These are phyloP conservation scores for Hymenoscyphus linearis DNA, from an alignment of 2,329 filamentous ascomycete genomes.

Conservation along the genomic window DNA sequence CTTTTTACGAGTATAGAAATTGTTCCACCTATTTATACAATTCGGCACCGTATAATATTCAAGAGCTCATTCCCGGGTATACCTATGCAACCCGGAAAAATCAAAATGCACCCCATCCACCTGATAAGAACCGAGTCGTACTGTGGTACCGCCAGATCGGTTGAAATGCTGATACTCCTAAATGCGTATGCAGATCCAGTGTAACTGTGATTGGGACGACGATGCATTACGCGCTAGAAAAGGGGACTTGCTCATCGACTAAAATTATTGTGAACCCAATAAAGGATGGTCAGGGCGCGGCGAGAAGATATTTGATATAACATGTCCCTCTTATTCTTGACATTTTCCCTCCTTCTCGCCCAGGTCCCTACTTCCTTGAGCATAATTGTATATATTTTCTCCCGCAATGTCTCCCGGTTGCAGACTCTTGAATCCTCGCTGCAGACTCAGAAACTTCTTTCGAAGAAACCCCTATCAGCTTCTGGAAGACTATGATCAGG, in stretches of 20 bases:
- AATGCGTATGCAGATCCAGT: not conserved
- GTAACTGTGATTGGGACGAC: not conserved
- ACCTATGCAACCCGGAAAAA: no score
- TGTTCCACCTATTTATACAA: no score
- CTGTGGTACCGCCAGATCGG: not conserved
- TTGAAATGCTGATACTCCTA: not conserved
- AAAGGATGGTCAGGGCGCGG: not conserved
- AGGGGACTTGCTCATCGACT: not conserved
- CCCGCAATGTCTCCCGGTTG: not conserved
- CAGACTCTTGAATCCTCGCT: not conserved
- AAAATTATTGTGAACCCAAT: not conserved
- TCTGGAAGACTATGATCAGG: not conserved
- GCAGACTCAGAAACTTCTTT: not conserved
- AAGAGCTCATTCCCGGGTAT: no score
- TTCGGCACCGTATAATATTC: no score
- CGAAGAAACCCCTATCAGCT: not conserved
- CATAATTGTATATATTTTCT: not conserved
- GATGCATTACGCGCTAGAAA: not conserved
- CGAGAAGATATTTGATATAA: not conserved
- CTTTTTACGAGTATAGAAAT: no score
- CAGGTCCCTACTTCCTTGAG: not conserved
- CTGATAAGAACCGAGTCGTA: not conserved
- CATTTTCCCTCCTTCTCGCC: not conserved
- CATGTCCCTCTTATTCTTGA: not conserved
- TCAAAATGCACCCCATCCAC: not conserved